phyloP scores from a whole-genome alignment of 2,329 filamentous ascomycete species.

The Penicillium sp. region DNA sequence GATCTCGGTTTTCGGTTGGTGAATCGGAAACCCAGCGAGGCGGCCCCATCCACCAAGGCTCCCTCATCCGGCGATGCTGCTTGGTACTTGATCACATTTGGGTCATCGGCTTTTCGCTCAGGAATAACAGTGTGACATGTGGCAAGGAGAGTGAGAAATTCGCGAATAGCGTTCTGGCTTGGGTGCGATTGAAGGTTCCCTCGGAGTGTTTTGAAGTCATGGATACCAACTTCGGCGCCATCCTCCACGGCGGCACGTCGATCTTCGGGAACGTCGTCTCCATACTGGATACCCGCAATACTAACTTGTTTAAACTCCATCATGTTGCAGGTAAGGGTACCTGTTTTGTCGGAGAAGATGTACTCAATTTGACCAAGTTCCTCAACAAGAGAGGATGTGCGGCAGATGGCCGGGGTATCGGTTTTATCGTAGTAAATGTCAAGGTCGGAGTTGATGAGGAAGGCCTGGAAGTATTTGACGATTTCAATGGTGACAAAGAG shows the following conservation, averaged over 20 bases:
- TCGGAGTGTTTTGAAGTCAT: constrained; percentile 75
- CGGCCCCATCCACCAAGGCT: constrained; percentile 89
- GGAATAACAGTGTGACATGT: constrained; percentile 98
- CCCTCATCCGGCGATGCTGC: constrained; percentile 96
- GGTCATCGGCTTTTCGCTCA: constrained; percentile 74
- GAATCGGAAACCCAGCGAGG: constrained; percentile 82
- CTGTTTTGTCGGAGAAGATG: constrained; percentile 97
- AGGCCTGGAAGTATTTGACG: constrained; percentile 98
- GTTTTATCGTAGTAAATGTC: constrained; percentile 97
- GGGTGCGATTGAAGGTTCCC: constrained; percentile 66
- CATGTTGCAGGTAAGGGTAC: constrained; percentile 94
- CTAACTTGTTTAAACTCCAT: constrained; percentile 98
- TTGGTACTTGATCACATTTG: constrained; percentile 89
- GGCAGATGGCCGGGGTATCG: constrained; percentile 91
- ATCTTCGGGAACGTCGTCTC: constrained; percentile 88
- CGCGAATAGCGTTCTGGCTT: constrained; percentile 64
- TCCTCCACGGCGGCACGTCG: constrained; percentile 76
- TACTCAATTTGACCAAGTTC: constrained; percentile 98
- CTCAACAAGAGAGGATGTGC: constrained; percentile 94
- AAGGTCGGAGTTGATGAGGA: constrained; percentile 93
- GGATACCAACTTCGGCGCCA: constrained; percentile 72
- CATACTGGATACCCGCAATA: constrained; percentile 91
- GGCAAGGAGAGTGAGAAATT: constrained; percentile 82
- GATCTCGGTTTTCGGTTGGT: constrained; percentile 83
- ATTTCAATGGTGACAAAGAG: constrained; percentile 97